Evolutionary conservation across 768 basidiomycete species (phyloP).

Genomic region (Crepidotus variabilis): DNA sequence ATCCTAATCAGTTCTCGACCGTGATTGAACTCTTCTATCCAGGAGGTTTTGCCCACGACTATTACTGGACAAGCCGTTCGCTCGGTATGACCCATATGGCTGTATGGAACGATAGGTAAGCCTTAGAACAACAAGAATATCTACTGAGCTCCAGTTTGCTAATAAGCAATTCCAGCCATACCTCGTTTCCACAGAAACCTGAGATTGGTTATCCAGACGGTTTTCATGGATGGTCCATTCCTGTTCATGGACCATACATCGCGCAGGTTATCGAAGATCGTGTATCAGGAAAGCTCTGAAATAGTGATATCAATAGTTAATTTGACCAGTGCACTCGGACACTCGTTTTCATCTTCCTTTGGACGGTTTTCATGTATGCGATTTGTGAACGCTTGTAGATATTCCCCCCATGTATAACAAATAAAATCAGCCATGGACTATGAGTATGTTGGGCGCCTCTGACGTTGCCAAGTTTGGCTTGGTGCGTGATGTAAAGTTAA

Average conservation of each 20-base stretch:
- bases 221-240: constrained; percentile 79
- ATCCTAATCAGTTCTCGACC: constrained; percentile 65
- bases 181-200: constrained; percentile 43
- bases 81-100: constrained; percentile 74
- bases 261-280: constrained; percentile 73
- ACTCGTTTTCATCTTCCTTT: no score
- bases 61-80: constrained; percentile 76
- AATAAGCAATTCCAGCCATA: constrained; percentile 15
- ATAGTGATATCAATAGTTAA: neutral
- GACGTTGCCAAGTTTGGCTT: no score
- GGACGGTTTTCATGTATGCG: no score
- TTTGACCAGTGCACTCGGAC: neutral
- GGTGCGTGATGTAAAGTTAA: no score
- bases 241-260: constrained; percentile 62
- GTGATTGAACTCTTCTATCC: constrained; percentile 88
- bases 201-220: constrained; percentile 72
- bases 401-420: no score
- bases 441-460: no score
- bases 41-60: constrained; percentile 79
- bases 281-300: constrained; percentile 23
- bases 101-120: constrained; percentile 77
- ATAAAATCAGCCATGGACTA: no score
- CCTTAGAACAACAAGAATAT: constrained; percentile 10
- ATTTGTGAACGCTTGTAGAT: no score
- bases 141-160: neutral